Evolutionary conservation across 2,329 filamentous ascomycete species (phyloP).

Genomic region (Elsinoe ampelina): DNA sequence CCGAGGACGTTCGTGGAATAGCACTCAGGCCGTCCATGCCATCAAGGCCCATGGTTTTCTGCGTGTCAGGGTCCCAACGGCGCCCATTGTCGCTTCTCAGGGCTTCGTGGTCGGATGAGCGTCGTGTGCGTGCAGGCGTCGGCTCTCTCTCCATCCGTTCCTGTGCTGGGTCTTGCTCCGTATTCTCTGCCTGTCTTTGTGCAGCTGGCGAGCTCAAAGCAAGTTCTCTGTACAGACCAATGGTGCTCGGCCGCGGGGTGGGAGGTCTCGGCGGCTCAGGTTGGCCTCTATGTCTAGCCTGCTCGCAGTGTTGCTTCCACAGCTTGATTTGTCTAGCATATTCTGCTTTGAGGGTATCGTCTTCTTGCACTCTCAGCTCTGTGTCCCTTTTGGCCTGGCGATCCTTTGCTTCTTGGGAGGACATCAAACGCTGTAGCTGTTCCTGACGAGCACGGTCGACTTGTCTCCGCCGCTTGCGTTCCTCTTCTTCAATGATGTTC

Average conservation of each 20-base stretch:
- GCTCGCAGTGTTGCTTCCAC: background rate
- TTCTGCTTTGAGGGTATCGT: background rate
- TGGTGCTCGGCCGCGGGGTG: background rate
- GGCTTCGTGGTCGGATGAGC: background rate
- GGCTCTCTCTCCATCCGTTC: background rate
- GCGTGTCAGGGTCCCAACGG: background rate
- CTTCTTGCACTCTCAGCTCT: background rate
- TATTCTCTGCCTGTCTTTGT: background rate
- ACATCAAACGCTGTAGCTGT: too few relatives aligned
- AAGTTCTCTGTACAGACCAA: background rate
- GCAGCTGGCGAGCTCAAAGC: background rate
- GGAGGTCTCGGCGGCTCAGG: background rate
- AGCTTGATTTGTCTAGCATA: background rate
- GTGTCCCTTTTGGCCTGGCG: background rate
- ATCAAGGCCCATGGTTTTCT: background rate
- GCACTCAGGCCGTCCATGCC: background rate
- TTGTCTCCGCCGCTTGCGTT: background rate
- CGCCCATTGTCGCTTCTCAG: background rate
- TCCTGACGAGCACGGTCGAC: background rate
- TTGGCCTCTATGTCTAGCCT: background rate
- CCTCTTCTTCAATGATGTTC: background rate
- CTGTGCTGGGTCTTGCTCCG: background rate
- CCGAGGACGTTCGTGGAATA: background rate
- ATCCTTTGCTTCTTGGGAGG: background rate
- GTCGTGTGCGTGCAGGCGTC: background rate